Evolutionary conservation across 2,329 filamentous ascomycete genomes (phyloP).

Genomic region (Neopestalotiopsis rosae): DNA sequence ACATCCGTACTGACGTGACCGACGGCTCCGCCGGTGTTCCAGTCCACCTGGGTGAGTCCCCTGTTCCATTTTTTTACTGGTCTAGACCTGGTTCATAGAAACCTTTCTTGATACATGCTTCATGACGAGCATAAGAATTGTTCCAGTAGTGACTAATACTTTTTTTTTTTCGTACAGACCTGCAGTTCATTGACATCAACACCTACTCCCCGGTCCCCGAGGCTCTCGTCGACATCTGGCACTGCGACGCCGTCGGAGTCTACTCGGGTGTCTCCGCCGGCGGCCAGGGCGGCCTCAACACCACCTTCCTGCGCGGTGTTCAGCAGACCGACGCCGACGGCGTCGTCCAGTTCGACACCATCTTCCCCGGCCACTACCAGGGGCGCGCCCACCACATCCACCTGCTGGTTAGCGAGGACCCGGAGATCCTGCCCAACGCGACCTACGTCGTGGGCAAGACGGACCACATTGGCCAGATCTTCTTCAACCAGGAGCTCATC

Average conservation of each 20-base stretch:
- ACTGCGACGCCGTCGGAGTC: conserved; percentile 43
- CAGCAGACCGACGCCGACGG: conserved; percentile 51
- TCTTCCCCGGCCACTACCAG: conserved; percentile 48
- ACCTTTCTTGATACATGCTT: too few relatives aligned
- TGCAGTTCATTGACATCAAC: conserved; percentile 44
- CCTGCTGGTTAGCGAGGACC: conserved; percentile 33
- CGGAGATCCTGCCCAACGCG: conserved; percentile 48
- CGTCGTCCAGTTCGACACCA: conserved; percentile 52
- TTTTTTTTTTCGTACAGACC: conserved; percentile 26
- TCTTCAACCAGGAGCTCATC: conserved; percentile 63
- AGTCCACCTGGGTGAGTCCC: conserved; percentile 34
- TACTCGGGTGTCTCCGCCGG: conserved; percentile 39
- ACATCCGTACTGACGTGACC: conserved; percentile 42
- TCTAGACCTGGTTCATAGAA: too few relatives aligned
- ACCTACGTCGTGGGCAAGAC: conserved; percentile 52
- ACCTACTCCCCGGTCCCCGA: conserved; percentile 39
- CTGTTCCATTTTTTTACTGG: too few relatives aligned
- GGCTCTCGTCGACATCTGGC: conserved; percentile 44
- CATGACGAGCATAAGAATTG: too few relatives aligned
- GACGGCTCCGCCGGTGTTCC: conserved; percentile 43
- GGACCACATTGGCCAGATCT: conserved; percentile 65
- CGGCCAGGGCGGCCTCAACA: conserved; percentile 39
- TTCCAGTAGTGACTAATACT: background rate
- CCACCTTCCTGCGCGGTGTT: conserved; percentile 54
- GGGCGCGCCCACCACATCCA: conserved; percentile 47